Conservation (phyloP, 208 protist genomes). For the Angomonas deanei region DNA sequence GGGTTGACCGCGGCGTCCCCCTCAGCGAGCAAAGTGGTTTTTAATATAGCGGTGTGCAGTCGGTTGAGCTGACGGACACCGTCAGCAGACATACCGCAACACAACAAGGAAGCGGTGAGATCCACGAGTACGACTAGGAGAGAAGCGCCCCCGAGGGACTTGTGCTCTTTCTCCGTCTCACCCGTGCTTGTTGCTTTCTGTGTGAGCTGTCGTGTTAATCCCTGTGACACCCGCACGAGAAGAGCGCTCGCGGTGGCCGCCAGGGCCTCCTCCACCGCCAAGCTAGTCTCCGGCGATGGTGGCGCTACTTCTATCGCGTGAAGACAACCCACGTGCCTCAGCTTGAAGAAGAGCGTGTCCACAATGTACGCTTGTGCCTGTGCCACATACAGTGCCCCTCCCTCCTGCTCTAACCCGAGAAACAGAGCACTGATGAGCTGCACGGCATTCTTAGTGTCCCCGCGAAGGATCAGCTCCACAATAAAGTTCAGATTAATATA, state of each 20-base stretch:
- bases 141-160: background rate
- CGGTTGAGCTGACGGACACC: slow-evolving; percentile 45
- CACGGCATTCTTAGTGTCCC: slow-evolving; percentile 22
- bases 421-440: slow-evolving; percentile 21
- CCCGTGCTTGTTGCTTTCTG: slow-evolving; percentile 18
- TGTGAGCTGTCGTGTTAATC: slow-evolving; percentile 17
- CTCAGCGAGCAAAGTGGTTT: slow-evolving; percentile 3
- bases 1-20: slow-evolving; percentile 17
- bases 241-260: slow-evolving; percentile 14
- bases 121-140: background rate
- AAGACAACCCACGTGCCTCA: slow-evolving; percentile 8
- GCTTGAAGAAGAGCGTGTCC: slow-evolving; percentile 8
- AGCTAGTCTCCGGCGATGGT: slow-evolving; percentile 8
- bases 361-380: slow-evolving; percentile 27
- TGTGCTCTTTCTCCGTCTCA: background rate
- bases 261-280: slow-evolving; percentile 20
- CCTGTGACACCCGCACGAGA: slow-evolving; percentile 17
- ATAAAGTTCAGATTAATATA: slow-evolving; percentile 28
- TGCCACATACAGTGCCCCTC: slow-evolving; percentile 24
- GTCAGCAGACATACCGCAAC: slow-evolving; percentile 38
- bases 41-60: slow-evolving; percentile 46
- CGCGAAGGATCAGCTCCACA: slow-evolving; percentile 33
- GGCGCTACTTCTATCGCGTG: slow-evolving; percentile 7
- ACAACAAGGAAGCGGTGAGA: slow-evolving; percentile 8
- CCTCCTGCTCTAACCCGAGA: slow-evolving; percentile 31